phyloP scores from a whole-genome alignment of 441 rosid genomes.

The Arabidopsis hybrid region DNA sequence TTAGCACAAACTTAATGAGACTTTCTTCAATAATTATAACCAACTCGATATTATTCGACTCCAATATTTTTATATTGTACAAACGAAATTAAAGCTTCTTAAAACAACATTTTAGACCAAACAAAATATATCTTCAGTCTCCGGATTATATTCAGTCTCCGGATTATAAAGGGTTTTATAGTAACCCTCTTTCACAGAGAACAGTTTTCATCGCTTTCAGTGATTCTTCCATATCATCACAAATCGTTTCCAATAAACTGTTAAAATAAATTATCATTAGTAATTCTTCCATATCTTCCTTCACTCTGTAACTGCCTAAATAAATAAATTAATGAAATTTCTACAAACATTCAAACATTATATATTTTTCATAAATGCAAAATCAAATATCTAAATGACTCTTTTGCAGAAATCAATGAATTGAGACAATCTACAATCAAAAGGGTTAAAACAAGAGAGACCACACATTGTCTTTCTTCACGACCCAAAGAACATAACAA shows the following conservation, averaged over 20 bases:
- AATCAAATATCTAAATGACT: not conserved
- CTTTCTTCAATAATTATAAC: constrained; percentile 1
- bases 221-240: constrained; percentile 39
- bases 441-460: constrained; percentile 10
- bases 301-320: not conserved
- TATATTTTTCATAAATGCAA: not conserved
- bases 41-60: not conserved
- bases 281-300: no score
- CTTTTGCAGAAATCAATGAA: constrained; percentile 27
- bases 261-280: no score
- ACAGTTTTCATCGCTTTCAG: constrained; percentile 33
- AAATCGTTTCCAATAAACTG: not conserved
- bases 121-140: not conserved
- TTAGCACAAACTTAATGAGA: not conserved
- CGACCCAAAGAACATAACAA: constrained; percentile 8
- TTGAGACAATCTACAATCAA: constrained; percentile 32
- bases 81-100: constrained; percentile 14
- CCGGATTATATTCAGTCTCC: not conserved
- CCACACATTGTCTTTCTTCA: constrained; percentile 10
- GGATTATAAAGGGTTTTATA: not conserved
- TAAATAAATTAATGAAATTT: not conserved
- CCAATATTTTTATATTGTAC: not conserved
- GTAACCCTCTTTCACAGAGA: constrained; percentile 31
- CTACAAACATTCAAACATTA: not conserved
- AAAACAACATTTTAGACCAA: constrained; percentile 16